Percentiles rank a stretch among this genome's conserved stretches.
These are phyloP conservation scores for Tetrahymena borealis DNA, from an alignment of 73 alveolate species.

Conservation along the genomic window DNA sequence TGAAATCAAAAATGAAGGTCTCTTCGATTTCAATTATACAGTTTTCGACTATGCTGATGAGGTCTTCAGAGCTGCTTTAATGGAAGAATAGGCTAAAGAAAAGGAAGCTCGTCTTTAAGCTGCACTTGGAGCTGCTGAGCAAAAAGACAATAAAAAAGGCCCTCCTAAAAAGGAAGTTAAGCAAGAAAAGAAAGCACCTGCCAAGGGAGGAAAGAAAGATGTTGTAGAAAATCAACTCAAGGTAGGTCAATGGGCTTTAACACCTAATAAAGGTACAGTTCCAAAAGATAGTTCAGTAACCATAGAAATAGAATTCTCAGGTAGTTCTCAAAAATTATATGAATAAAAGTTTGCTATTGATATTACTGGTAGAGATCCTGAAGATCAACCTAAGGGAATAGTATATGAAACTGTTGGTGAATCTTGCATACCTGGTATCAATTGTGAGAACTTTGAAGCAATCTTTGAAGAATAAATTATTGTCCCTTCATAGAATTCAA, in stretches of 20 bases:
- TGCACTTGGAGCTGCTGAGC: slow-evolving; percentile 69
- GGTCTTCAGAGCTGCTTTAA: slow-evolving; percentile 72
- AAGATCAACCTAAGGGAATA: slow-evolving; percentile 92
- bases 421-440: slow-evolving; percentile 97
- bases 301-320: slow-evolving; percentile 86
- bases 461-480: slow-evolving; percentile 97
- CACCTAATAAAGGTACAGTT: slow-evolving; percentile 87
- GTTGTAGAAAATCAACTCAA: slow-evolving; percentile 81
- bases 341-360: slow-evolving; percentile 90
- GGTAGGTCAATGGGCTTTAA: slow-evolving; percentile 85
- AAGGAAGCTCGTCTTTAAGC: slow-evolving; percentile 80
- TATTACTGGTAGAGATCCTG: slow-evolving; percentile 94
- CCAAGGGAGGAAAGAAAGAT: slow-evolving; percentile 64
- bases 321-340: slow-evolving; percentile 90
- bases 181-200: slow-evolving; percentile 79
- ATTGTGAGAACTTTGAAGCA: slow-evolving; percentile 88
- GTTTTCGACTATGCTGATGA: slow-evolving; percentile 93
- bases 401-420: slow-evolving; percentile 95
- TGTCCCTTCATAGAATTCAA: slow-evolving; percentile 85
- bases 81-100: slow-evolving; percentile 70
- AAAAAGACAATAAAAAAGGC: slow-evolving; percentile 81
- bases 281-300: slow-evolving; percentile 85
- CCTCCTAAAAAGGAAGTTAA: slow-evolving; percentile 82
- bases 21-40: slow-evolving; percentile 92
- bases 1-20: slow-evolving; percentile 96